Percentiles rank a stretch among this genome's conserved stretches.
These are phyloP conservation scores for Lyophyllum decastes DNA, from an alignment of 768 basidiomycete species.

Conservation along the genomic window DNA sequence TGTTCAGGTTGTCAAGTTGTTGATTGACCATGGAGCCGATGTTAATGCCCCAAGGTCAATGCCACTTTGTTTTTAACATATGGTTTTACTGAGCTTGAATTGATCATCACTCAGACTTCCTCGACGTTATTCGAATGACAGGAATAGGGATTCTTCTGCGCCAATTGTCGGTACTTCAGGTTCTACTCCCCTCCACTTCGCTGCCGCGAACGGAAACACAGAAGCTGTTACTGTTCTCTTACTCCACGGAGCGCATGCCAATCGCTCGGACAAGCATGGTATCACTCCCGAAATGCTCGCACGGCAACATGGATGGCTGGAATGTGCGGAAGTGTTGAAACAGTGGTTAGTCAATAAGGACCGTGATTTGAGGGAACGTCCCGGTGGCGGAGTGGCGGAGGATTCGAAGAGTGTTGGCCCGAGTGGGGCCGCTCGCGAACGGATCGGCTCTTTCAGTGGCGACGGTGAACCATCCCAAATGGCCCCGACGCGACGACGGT, in stretches of 20 bases:
- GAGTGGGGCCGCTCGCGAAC: conserved; percentile 15
- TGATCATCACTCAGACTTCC: conserved; percentile 51
- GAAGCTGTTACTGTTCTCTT: conserved; percentile 78
- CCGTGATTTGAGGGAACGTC: conserved; percentile 58
- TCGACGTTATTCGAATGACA: conserved; percentile 72
- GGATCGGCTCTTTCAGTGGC: conserved; percentile 20
- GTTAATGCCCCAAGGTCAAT: conserved; percentile 89
- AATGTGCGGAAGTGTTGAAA: conserved; percentile 74
- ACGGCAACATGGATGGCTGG: conserved; percentile 74
- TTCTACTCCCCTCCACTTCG: conserved; percentile 94
- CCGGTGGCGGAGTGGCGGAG: conserved; percentile 28
- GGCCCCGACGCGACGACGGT: conserved; percentile 41
- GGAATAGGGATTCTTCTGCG: conserved; percentile 60
- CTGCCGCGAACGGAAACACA: conserved; percentile 91
- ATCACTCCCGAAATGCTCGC: conserved; percentile 86
- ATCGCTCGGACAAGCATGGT: conserved; percentile 88
- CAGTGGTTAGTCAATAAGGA: conserved; percentile 68
- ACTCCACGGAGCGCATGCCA: conserved; percentile 79
- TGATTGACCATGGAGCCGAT: conserved; percentile 95
- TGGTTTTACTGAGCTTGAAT: not conserved
- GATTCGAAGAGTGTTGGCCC: conserved; percentile 16
- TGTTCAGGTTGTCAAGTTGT: conserved; percentile 81
- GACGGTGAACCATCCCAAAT: conserved; percentile 26
- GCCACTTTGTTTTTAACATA: conserved; percentile 9
- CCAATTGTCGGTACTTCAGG: conserved; percentile 85